Evolutionary conservation across 208 protist species (phyloP).

Genomic region (Naegleria gruberi): DNA sequence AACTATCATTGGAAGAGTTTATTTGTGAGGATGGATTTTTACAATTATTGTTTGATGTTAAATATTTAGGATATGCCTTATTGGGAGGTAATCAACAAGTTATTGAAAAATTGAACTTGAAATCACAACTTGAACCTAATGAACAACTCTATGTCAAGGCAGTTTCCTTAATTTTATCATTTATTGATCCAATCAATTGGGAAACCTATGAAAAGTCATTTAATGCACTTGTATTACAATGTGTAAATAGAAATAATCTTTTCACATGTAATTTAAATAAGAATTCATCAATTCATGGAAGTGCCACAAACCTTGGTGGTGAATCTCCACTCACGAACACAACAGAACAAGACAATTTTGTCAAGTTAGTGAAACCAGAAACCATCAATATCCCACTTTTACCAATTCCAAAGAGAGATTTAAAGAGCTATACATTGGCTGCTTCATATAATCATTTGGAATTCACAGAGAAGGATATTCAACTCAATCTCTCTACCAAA

Average conservation of each 20-base stretch:
- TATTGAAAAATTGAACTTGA: background rate
- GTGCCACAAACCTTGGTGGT: background rate
- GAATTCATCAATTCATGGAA: background rate
- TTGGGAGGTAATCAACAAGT: background rate
- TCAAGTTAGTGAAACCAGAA: background rate
- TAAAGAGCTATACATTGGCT: background rate
- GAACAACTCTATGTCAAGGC: background rate
- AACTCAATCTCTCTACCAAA: background rate
- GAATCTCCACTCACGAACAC: background rate
- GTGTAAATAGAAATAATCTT: background rate
- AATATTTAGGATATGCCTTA: background rate
- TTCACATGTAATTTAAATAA: background rate
- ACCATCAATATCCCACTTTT: background rate
- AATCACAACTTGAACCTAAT: background rate
- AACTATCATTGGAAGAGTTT: background rate
- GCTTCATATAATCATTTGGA: background rate
- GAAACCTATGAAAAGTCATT: background rate
- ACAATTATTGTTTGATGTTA: background rate
- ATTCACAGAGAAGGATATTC: background rate
- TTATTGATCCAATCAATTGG: background rate
- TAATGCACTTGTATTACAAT: background rate
- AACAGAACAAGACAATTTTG: background rate
- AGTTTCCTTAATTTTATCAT: background rate
- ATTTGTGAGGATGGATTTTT: background rate
- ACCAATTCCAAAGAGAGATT: background rate